These are phyloP conservation scores for Chlorophyllum brunneum DNA, from an alignment of 768 basidiomycete species.

Conservation along the genomic window DNA sequence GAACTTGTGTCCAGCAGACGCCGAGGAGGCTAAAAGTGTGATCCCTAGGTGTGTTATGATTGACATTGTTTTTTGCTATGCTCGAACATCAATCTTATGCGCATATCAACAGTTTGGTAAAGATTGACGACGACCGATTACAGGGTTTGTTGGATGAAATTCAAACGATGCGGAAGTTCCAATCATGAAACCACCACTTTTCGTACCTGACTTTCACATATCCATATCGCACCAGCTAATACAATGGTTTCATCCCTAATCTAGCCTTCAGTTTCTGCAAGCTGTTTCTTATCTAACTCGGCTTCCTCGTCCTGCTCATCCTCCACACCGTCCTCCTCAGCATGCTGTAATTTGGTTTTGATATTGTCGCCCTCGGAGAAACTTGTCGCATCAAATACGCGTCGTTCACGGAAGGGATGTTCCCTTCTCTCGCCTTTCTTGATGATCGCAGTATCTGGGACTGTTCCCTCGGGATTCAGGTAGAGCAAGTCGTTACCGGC, in stretches of 20 bases:
- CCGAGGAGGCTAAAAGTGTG: slow-evolving; percentile 90
- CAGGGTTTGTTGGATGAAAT: slow-evolving; percentile 84
- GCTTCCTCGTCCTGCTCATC: slow-evolving; percentile 38
- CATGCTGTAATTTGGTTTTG: slow-evolving; percentile 29
- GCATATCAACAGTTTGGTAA: slow-evolving; percentile 56
- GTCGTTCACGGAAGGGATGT: slow-evolving; percentile 67
- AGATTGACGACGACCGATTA: slow-evolving; percentile 83
- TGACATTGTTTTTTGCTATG: background rate
- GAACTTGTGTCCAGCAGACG: slow-evolving; percentile 82
- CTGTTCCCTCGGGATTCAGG: slow-evolving; percentile 70
- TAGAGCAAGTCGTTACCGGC: slow-evolving; percentile 75
- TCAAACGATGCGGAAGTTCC: slow-evolving; percentile 87
- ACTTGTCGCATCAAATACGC: slow-evolving; percentile 61
- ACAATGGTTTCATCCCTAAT: background rate
- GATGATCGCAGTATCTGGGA: slow-evolving; percentile 69
- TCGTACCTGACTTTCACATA: background rate
- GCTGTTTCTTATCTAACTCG: slow-evolving; percentile 33
- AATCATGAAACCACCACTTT: slow-evolving; percentile 45
- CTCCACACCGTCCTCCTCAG: slow-evolving; percentile 36
- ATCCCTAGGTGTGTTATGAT: slow-evolving; percentile 72
- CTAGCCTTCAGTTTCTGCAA: slow-evolving; percentile 53
- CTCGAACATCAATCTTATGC: background rate
- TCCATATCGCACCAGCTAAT: background rate
- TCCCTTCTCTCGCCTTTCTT: slow-evolving; percentile 52
- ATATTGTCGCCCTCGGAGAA: slow-evolving; percentile 33